These are phyloP conservation scores for Pascua sp. DNA, from an alignment of 1,284 basidiomycete species.

Conservation along the genomic window DNA sequence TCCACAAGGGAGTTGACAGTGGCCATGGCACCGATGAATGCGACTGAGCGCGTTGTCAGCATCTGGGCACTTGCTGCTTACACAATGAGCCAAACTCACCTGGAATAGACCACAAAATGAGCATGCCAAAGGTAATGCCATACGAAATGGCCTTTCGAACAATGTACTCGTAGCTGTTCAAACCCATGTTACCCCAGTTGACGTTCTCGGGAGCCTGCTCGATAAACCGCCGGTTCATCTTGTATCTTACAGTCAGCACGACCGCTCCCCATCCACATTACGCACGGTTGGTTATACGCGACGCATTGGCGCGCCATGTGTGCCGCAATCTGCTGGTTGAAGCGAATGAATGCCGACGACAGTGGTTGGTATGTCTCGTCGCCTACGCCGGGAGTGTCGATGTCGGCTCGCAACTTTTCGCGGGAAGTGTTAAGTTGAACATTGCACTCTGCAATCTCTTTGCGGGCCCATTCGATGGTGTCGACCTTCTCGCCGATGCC, in stretches of 20 bases:
- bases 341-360: slow-evolving; percentile 86
- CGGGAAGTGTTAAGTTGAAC: slow-evolving; percentile 33
- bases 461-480: slow-evolving; percentile 76
- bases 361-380: slow-evolving; percentile 57
- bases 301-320: slow-evolving; percentile 4
- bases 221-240: slow-evolving; percentile 63
- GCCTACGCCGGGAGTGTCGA: slow-evolving; percentile 33
- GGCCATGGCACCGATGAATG: slow-evolving; percentile 53
- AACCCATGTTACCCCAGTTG: slow-evolving; percentile 60
- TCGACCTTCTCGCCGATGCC: slow-evolving; percentile 80
- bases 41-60: no score
- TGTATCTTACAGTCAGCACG: slow-evolving; percentile 23
- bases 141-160: slow-evolving; percentile 55
- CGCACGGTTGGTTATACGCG: slow-evolving; percentile 56
- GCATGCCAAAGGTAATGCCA: slow-evolving; percentile 58
- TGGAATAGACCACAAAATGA: slow-evolving; percentile 58
- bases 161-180: slow-evolving; percentile 76
- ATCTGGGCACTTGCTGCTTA: no score
- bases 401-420: slow-evolving; percentile 52
- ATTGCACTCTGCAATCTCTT: slow-evolving; percentile 38
- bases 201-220: slow-evolving; percentile 69
- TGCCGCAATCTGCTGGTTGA: slow-evolving; percentile 73
- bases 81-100: not conserved
- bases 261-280: no score
- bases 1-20: slow-evolving; percentile 57